A percentile compares a stretch with the other conserved stretches of the same genome.
These are phyloP conservation scores for Eutrema salsugineum DNA, from an alignment of 441 rosid genomes.

Conservation along the genomic window DNA sequence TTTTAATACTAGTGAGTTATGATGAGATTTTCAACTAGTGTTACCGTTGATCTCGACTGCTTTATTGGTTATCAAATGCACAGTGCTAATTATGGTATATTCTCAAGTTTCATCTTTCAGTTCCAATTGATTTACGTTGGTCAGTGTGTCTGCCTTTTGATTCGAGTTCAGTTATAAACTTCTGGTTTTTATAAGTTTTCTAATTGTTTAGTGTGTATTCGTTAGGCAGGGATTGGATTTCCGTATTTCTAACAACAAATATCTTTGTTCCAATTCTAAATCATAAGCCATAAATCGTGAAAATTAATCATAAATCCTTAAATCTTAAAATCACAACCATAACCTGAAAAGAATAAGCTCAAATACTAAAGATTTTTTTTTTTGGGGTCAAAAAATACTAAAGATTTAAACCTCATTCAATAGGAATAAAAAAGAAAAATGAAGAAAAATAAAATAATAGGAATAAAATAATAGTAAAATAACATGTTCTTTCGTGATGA, in stretches of 20 bases:
- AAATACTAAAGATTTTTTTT: too few relatives aligned
- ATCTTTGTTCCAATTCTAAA: too few relatives aligned
- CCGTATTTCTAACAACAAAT: too few relatives aligned
- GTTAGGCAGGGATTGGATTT: neutral
- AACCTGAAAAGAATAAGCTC: too few relatives aligned
- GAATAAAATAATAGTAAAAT: too few relatives aligned
- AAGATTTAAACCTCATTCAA: too few relatives aligned
- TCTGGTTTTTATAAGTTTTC: neutral
- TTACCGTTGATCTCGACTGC: slow-evolving; percentile 14
- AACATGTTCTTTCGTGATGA: neutral
- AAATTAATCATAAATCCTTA: too few relatives aligned
- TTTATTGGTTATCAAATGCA: slow-evolving; percentile 8
- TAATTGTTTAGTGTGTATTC: neutral
- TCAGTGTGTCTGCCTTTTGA: neutral
- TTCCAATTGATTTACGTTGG: neutral
- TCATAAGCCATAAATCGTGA: too few relatives aligned
- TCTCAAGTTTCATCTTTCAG: neutral
- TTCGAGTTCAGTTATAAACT: neutral
- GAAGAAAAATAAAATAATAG: too few relatives aligned
- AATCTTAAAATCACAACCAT: neutral
- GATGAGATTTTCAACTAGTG: slow-evolving; percentile 27
- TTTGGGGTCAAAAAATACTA: too few relatives aligned
- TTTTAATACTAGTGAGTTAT: slow-evolving; percentile 14
- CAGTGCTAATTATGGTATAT: neutral
- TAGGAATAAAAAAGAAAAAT: too few relatives aligned